Conservation (phyloP, 768 basidiomycete genomes). For the Ephemerocybe angulata region DNA sequence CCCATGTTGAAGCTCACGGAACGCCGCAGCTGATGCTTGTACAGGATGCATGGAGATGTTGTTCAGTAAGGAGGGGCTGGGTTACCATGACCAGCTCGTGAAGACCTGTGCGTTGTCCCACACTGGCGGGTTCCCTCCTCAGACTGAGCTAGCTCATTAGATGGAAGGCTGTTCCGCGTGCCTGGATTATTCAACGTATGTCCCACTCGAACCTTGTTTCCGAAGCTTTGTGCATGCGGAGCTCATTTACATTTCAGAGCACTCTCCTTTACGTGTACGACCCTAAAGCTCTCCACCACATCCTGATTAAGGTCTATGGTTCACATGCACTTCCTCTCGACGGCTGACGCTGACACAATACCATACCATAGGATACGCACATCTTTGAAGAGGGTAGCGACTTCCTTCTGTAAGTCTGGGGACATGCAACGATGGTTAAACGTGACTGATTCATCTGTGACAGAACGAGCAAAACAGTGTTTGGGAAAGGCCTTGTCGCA, state of each 20-base stretch:
- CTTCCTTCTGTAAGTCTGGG: background rate
- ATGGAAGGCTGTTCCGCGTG: constrained; percentile 30
- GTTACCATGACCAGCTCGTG: constrained; percentile 34
- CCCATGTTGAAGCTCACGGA: background rate
- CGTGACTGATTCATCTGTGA: background rate
- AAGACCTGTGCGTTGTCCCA: background rate
- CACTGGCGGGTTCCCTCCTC: background rate
- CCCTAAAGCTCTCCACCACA: constrained; percentile 36
- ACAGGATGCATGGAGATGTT: constrained; percentile 34
- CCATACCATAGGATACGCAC: constrained; percentile 23
- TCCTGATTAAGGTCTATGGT: constrained; percentile 36
- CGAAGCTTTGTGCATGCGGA: background rate
- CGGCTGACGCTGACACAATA: background rate
- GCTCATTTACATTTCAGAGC: background rate
- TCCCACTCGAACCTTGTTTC: background rate
- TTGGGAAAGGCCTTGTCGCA: constrained; percentile 5
- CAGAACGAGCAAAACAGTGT: background rate
- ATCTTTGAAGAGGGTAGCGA: constrained; percentile 19
- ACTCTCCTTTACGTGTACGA: constrained; percentile 23
- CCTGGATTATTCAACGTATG: constrained; percentile 13
- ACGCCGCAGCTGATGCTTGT: background rate
- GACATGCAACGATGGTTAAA: background rate
- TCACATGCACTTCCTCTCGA: background rate
- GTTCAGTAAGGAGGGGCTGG: constrained; percentile 32
- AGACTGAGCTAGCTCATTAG: constrained; percentile 14